Conservation (phyloP, 768 basidiomycete genomes). For the Phlebiopsis gigantea region DNA sequence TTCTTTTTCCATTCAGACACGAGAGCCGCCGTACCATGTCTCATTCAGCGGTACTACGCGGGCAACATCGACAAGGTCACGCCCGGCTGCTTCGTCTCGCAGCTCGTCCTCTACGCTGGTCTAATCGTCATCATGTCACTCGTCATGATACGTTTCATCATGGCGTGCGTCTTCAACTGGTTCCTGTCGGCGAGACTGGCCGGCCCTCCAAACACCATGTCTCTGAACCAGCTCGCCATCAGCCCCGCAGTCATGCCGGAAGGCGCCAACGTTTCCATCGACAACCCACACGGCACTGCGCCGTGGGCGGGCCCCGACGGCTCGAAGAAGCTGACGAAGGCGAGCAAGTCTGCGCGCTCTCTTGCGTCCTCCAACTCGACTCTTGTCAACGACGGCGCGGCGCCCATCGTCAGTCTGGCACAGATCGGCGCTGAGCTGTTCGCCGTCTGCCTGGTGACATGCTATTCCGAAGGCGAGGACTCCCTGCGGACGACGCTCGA, state of each 20-base stretch:
- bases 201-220: conserved; percentile 62
- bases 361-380: conserved; percentile 53
- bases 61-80: conserved; percentile 97
- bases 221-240: conserved; percentile 79
- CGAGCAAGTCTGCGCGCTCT: conserved; percentile 42
- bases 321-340: conserved; percentile 42
- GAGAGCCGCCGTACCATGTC: conserved; percentile 68
- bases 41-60: conserved; percentile 81
- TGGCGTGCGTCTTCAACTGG: conserved; percentile 98
- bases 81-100: conserved; percentile 91
- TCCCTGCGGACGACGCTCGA: conserved; percentile 89
- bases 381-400: conserved; percentile 39
- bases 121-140: conserved; percentile 88
- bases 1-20: conserved; percentile 72
- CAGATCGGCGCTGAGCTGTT: conserved; percentile 96
- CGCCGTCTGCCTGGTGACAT: conserved; percentile 92
- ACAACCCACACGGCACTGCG: conserved; percentile 88
- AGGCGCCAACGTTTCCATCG: conserved; percentile 90
- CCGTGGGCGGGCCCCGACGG: conserved; percentile 77
- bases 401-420: conserved; percentile 75
- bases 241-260: conserved; percentile 95
- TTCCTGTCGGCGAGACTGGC: conserved; percentile 83
- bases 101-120: conserved; percentile 84
- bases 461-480: conserved; percentile 96
- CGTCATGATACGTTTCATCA: conserved; percentile 85